A percentile compares a stretch with the other conserved stretches of the same genome.
Evolutionary conservation across 768 basidiomycete genomes (phyloP).

Genomic region (Naganishia friedmannii): DNA sequence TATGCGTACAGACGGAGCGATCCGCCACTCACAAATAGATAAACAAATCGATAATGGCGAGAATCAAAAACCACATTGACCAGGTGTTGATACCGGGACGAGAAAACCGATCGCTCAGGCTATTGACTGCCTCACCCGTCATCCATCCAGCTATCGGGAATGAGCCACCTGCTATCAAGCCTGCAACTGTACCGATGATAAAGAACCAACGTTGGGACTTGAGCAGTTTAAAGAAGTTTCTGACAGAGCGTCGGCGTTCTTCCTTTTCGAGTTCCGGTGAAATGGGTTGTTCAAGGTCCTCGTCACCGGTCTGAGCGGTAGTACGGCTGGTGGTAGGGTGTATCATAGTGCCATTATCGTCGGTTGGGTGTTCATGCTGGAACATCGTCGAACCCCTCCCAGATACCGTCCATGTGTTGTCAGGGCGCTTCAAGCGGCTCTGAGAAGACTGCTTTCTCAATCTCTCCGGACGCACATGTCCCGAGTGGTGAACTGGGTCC

Average conservation of each 20-base stretch:
- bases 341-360: not conserved
- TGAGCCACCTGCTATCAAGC: conserved; percentile 35
- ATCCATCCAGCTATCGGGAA: conserved; percentile 44
- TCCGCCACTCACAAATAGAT: conserved; percentile 27
- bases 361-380: not conserved
- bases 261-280: conserved; percentile 13
- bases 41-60: conserved; percentile 38
- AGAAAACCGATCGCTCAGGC: conserved; percentile 27
- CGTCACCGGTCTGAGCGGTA: not conserved
- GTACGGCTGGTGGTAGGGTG: not conserved
- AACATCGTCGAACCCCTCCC: conserved; percentile 12
- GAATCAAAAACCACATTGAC: conserved; percentile 47
- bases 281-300: conserved; percentile 8
- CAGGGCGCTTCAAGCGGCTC: conserved; percentile 13
- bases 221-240: conserved; percentile 29
- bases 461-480: not conserved
- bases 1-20: not conserved
- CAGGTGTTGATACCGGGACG: conserved; percentile 37
- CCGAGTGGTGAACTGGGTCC: not conserved
- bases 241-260: conserved; percentile 29
- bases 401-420: conserved; percentile 2
- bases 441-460: not conserved
- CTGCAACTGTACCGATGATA: conserved; percentile 32
- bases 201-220: conserved; percentile 31
- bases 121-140: conserved; percentile 41